These are phyloP conservation scores for Mimosa pudica DNA, from an alignment of 306 rosid genomes.

Conservation along the genomic window DNA sequence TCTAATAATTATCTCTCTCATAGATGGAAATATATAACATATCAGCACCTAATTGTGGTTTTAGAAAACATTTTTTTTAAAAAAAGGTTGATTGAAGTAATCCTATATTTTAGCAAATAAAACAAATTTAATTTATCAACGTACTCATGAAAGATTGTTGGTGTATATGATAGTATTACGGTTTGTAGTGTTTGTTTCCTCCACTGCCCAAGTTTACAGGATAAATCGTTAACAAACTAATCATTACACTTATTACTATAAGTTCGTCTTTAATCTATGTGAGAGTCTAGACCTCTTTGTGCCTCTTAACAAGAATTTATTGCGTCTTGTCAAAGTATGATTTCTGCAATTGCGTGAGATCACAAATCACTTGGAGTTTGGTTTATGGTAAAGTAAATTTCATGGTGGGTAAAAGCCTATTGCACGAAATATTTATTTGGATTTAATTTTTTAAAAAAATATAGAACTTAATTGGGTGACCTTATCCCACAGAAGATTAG, in stretches of 20 bases:
- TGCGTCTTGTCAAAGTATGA: not conserved
- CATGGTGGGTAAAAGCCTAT: not conserved
- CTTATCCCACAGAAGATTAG: no score
- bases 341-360: slow-evolving; percentile 5
- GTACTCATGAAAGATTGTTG: not conserved
- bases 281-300: not conserved
- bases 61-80: no score
- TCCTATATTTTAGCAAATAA: no score
- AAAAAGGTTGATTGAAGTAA: no score
- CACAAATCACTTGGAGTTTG: not conserved
- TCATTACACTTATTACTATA: not conserved
- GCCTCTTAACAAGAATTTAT: not conserved
- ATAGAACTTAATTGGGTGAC: no score
- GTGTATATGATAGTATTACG: not conserved
- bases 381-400: not conserved
- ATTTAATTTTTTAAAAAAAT: not conserved
- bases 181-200: not conserved
- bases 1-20: not conserved
- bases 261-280: not conserved
- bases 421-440: not conserved
- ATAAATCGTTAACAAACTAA: not conserved
- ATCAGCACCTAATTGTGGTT: not conserved
- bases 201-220: not conserved
- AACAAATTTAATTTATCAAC: no score
- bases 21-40: no score